Evolutionary conservation across 169 alveolate species (phyloP).

Genomic region (Plasmodium coatneyi): DNA sequence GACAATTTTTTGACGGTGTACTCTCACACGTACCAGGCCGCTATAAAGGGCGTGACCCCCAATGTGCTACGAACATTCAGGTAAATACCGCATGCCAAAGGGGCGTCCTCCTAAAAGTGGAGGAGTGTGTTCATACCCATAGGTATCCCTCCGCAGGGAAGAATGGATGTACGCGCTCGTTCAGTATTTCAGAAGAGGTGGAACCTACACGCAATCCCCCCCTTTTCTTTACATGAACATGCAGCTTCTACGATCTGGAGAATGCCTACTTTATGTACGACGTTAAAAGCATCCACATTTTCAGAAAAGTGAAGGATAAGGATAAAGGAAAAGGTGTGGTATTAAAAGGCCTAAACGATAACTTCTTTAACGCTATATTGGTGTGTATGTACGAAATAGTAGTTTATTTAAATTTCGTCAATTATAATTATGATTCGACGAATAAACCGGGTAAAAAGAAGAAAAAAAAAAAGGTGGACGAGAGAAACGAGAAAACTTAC

Average conservation of each 20-base stretch:
- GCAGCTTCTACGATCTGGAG: constrained; percentile 47
- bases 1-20: constrained; percentile 62
- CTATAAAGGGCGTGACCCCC: constrained; percentile 52
- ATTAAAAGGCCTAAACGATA: constrained; percentile 45
- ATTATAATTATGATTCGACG: background rate
- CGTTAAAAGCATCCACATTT: constrained; percentile 43
- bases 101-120: background rate
- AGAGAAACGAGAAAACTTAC: constrained; percentile 25
- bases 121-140: background rate
- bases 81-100: constrained; percentile 4
- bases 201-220: background rate
- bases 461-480: background rate
- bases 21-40: constrained; percentile 60
- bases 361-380: constrained; percentile 59
- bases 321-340: constrained; percentile 13
- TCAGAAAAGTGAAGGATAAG: constrained; percentile 8
- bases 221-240: background rate
- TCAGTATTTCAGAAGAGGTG: background rate
- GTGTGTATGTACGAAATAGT: constrained; percentile 67
- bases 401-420: constrained; percentile 16
- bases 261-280: constrained; percentile 45
- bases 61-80: constrained; percentile 51
- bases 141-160: background rate
- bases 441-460: constrained; percentile 10
- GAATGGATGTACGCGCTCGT: background rate